Base-by-base conservation (phyloP, 2,329 filamentous ascomycete genomes). In the Fusarium mangiferae region DNA sequence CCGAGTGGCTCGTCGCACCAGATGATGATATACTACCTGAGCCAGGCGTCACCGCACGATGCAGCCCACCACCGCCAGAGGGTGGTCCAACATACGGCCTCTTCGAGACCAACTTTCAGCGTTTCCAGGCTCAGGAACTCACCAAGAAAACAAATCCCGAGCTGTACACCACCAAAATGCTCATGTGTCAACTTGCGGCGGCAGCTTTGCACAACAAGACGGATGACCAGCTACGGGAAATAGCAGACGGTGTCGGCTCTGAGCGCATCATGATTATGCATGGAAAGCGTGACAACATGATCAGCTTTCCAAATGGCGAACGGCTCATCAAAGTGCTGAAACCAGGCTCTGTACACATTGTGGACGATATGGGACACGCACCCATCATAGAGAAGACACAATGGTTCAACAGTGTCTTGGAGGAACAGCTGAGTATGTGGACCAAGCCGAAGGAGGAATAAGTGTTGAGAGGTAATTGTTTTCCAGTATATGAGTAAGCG, bases 161-260 rank as follows among this genome's bases (percentile, higher is more conserved):
- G 2, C 85, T 85, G 11, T 96, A 94, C 80, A 89, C 88, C 7
- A 87, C 85, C 52, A 85, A 85, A 38, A 93, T 93, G 3, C 94
- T 96, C 81, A 79, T 96, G 38, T 85, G 93, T 75, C 95, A 98
- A 84, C 88, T 94, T 6, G 85, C 94, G 57, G 95, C 94, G 2
- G 93, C 92, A 0, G 93, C 90, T 2, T 94, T 93, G 89, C 95
- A 98, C 81, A 84, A 90, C 81, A 97, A 97, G 85, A 90, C 87
- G 1, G 90, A 94, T 75, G 83, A 82, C 41, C 77, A 79, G 59
- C 72, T 79, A 26, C 68, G 51, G 18, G 83, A 87, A 72, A 84
- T 97, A 56, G 93, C 87, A 0, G 90, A 94, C 74, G 83, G 81
- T 35, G 88, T 98, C 2, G 94, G 94, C 0, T 87, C 93, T 60